Base-by-base conservation (phyloP, 2,329 filamentous ascomycete species). In the Nothophoma quercina region DNA sequence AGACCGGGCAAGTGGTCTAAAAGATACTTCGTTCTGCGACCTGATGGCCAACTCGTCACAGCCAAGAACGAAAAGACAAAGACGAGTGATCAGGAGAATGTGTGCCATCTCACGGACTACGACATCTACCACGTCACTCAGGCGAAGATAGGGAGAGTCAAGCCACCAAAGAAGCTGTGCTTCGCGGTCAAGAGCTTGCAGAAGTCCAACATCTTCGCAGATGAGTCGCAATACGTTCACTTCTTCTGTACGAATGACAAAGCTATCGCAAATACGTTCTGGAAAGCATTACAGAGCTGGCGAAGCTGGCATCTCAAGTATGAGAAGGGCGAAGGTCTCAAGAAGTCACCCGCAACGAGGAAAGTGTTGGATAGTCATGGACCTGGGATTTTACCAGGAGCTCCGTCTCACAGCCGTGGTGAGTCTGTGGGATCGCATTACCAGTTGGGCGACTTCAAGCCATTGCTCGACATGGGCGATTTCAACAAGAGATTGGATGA, bases 151-250 rank as follows among this genome's bases (percentile, higher is more conserved):
- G 81, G 85, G 29, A 89, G 88, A 65, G 81, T 97, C 45, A 92
- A 88, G 65, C 88, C 92, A 1, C 93, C 93, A 0, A 96, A 95
- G 74, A 89, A 88, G 68, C 82, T 87, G 62, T 96, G 91, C 75
- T 93, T 90, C 66, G 93, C 91, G 0, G 83, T 98, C 63, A 97
- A 96, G 76, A 96, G 90, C 63, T 92, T 96, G 76, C 88, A 96
- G 69, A 96, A 93, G 74, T 88, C 88, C 0, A 86, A 85, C 51
- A 87, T 96, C 66, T 97, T 97, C 67, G 78, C 91, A 46, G 88
- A 88, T 46, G 89, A 88, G 3, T 87, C 90, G 43, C 93, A 93
- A 62, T 98, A 91, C 68, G 89, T 96, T 3, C 93, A 98, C 69
- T 96, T 93, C 75, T 96, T 98, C 76, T 88, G 86, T 52, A 91